Evolutionary conservation across 2,329 filamentous ascomycete genomes (phyloP), one percentile per base, ranked within the genome.

Genomic region (Exophiala phaeomuriformis): DNA sequence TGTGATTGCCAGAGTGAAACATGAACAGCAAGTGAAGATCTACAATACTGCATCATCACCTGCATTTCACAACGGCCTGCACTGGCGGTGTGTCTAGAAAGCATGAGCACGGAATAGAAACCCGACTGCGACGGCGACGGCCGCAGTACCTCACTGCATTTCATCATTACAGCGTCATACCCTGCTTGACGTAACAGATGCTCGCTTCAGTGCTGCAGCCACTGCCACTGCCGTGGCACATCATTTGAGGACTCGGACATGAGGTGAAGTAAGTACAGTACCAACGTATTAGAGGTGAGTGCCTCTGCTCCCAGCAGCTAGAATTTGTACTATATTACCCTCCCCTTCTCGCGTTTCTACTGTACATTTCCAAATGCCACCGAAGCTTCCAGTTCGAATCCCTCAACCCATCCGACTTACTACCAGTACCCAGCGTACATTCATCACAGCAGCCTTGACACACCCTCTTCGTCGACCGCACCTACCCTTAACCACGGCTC

Each of bases 91-190:
- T 8, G 9, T 39, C 36, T 39, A 39, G 36, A 7, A 39, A 8
- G n/a, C 5, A 39, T 8, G 5, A 39, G 36, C 19, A 39, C 39
- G 39, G 39, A 41, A 3, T 7, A 28, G 4, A 27, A 41, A 28
- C 9, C 39, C 39, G 39, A 5, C 5, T 28, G 39, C 19, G 39
- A 27, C 28, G 39, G 12, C 19, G 19, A 19, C 19, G 19, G 27
- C 27, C 37, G 37, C 37, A 5, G 8, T 40, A 40, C n/a, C 37
- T 40, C 19, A 19, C 19, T 29, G 27, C 19, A 39, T 53, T 53
- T 53, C 51, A 53, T 53, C 51, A 53, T 53, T 29, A 19, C 19
- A 48, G 44, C 51, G 45, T 53, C 51, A 52, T 52, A 41, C 28
- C 5, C 19, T 12, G 4, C 35, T 47, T 47, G 31, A 47, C 29